Base-by-base conservation (phyloP, 169 alveolate genomes). In the Blepharisma undulans region DNA sequence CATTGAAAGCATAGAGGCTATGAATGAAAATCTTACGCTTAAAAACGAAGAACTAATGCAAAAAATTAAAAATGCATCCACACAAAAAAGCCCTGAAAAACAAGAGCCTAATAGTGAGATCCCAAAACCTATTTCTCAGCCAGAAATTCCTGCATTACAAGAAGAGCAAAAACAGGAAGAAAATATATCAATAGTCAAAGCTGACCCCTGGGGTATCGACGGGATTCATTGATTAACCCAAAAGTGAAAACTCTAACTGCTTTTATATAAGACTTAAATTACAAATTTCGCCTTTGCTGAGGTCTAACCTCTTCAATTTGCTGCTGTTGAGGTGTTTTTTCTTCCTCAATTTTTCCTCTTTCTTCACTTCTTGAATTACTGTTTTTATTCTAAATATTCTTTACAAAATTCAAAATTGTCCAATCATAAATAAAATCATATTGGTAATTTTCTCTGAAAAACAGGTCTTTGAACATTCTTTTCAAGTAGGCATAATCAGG, bases 401-500 rank as follows among this genome's bases (percentile, higher is more conserved):
- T 48, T 48, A 48, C 66, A 48, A 48, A 79, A 79, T n/a, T 79
- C 87, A 27, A 27, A 27, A n/a, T 48, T 48, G 27, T 33, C 87
- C 87, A 79, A 32, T 79, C 87, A 79, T 29, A 79, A n/a, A 29
- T n/a, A 32, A 29, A 79, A 32, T 79, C 87, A 6, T 79, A 30
- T 33, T 79, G 71, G 19, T 79, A 79, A 32, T 33, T 33, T 29
- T 32, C 61, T 33, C 61, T 27, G 29, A 30, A n/a, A 29, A 79
- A 30, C 18, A 29, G 25, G 30, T 79, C 87, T 21, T 33, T 79
- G 25, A 84, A 30, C 89, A 84, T 84, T 34, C 89, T 1, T 5
- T 84, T 60, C 60, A 94, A 90, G 88, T 89, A 91, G 33, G 90
- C 74, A 76, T 96, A 96, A 89, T 96, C 97, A 72, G 98, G 98